A percentile compares a stretch with the other conserved stretches of the same genome.
Conservation (phyloP, 805 yeast species). For the Lipomyces orientalis region DNA sequence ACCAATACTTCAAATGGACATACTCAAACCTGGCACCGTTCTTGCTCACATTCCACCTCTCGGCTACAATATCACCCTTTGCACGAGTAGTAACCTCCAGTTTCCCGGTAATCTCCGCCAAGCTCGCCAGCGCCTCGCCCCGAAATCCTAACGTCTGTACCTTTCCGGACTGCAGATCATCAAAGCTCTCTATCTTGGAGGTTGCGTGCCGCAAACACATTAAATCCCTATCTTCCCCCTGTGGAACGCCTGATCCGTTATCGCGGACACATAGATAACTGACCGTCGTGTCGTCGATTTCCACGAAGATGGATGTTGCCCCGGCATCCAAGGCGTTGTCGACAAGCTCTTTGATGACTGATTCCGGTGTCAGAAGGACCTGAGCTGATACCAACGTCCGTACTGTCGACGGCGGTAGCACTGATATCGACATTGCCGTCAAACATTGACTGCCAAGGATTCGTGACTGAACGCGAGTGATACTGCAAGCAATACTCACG, state of each 20-base stretch:
- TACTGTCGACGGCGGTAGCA: slow-evolving; percentile 25
- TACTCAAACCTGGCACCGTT: slow-evolving; percentile 50
- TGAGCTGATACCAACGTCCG: slow-evolving; percentile 31
- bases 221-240: slow-evolving; percentile 64
- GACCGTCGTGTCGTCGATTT: slow-evolving; percentile 31
- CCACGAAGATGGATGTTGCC: slow-evolving; percentile 32
- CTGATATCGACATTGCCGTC: slow-evolving; percentile 17
- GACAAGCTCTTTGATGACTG: slow-evolving; percentile 37
- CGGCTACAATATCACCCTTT: slow-evolving; percentile 60
- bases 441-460: not conserved
- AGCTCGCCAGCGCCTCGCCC: slow-evolving; percentile 86
- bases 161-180: slow-evolving; percentile 57
- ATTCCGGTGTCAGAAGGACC: slow-evolving; percentile 25
- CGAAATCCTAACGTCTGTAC: slow-evolving; percentile 80
- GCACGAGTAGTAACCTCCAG: slow-evolving; percentile 72
- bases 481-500: too few species aligned
- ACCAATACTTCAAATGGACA: slow-evolving; percentile 46
- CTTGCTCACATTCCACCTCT: slow-evolving; percentile 62
- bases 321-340: slow-evolving; percentile 40
- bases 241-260: slow-evolving; percentile 70
- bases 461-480: too few species aligned
- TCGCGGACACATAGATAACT: slow-evolving; percentile 58
- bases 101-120: slow-evolving; percentile 74
- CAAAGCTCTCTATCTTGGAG: slow-evolving; percentile 68
- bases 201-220: slow-evolving; percentile 85